Evolutionary conservation across 495 filamentous ascomycete species (phyloP).

Genomic region (Penicillium crystallinum): DNA sequence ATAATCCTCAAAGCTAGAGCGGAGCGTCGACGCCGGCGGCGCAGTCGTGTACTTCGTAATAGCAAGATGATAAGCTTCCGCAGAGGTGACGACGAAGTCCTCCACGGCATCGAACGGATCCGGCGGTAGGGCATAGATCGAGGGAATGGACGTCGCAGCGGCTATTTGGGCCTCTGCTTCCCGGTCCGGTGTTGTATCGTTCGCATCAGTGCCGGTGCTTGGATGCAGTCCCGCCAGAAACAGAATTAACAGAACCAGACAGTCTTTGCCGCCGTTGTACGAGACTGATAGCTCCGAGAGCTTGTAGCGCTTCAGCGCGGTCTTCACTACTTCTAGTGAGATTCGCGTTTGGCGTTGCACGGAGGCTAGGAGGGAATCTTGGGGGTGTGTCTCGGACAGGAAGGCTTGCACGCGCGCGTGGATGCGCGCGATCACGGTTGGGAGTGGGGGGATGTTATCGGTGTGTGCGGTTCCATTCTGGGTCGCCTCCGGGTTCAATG

Average conservation of each 20-base stretch:
- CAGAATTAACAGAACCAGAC: constrained; percentile 84
- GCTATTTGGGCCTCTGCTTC: constrained; percentile 12
- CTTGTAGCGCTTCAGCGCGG: constrained; percentile 67
- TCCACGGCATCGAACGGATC: constrained; percentile 84
- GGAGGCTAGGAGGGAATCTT: constrained; percentile 49
- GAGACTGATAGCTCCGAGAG: constrained; percentile 79
- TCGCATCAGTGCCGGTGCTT: constrained; percentile 1
- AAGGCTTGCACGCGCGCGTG: constrained; percentile 63
- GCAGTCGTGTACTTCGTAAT: constrained; percentile 67
- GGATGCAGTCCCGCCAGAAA: constrained; percentile 65
- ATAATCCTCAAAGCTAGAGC: constrained; percentile 69
- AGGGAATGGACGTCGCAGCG: constrained; percentile 47
- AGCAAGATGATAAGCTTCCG: constrained; percentile 63
- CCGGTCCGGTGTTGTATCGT: constrained; percentile 5
- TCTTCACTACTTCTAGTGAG: constrained; percentile 64
- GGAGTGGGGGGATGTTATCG: constrained; percentile 21
- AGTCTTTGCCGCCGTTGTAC: constrained; percentile 98
- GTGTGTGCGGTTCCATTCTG: not conserved
- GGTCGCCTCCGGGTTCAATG: not conserved
- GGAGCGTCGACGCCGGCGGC: constrained; percentile 48
- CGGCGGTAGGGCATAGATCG: constrained; percentile 80
- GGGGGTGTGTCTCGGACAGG: constrained; percentile 53
- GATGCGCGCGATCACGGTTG: constrained; percentile 53
- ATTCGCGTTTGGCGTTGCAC: constrained; percentile 69
- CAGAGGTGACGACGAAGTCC: constrained; percentile 66